Evolutionary conservation across 768 basidiomycete species (phyloP), one percentile per base, ranked within the genome.

Genomic region (Boletus subparvulus): DNA sequence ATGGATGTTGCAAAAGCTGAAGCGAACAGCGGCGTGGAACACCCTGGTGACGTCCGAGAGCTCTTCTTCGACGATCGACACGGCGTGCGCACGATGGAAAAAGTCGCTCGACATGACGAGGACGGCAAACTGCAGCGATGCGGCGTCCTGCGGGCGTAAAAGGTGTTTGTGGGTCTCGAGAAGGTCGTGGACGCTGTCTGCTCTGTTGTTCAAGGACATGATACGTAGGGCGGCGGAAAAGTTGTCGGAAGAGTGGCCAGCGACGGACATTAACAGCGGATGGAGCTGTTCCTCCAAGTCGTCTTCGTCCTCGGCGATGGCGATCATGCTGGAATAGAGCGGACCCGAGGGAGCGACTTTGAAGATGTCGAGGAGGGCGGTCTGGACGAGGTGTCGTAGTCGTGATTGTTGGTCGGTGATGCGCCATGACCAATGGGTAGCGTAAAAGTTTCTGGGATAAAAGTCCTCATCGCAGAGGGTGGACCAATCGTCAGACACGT

Each of bases 81-180:
- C 61, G 17, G 75, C 77, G 30, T 71, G 67, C 24, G 53, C 11
- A 9, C 63, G 69, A 62, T 73, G 70, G 6, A 60, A 40, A 5
- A 61, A 57, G 30, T 63, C 33, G 14, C 65, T 63, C 0, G 75
- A 62, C 47, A 86, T 69, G 40, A 74, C 56, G 16, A 72, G 58
- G 10, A 79, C 77, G 0, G 83, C 81, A 16, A 64, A 58, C 54
- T 83, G 84, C 19, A 85, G 66, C 0, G 74, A 68, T 2, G 64
- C 33, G 5, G 78, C 71, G 48, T 88, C 85, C 14, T 82, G 80
- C 1, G 86, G 79, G 4, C 85, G 84, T n/a, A 88, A 74, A 43
- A 88, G 80, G 50, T 84, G 76, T 1, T 73, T 68, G 61, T 87
- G 72, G 0, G 71, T 54, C 19, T 74, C 65, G 48, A 88, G 78